Base-by-base conservation (phyloP, 371 early-diverging fungal genomes). In the Actinomucor elegans region DNA sequence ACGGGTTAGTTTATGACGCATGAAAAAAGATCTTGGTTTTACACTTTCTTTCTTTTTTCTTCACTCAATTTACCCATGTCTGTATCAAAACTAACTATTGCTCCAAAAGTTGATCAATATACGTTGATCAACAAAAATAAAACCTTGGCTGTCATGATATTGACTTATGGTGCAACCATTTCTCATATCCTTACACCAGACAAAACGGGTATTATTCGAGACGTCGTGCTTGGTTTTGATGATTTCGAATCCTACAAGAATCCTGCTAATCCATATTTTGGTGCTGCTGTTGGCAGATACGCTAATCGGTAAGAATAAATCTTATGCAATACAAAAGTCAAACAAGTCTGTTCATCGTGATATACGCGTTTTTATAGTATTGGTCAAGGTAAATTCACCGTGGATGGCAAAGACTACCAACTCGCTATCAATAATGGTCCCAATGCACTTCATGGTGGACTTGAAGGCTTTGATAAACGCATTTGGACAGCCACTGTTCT, bases 161-260 rank as follows among this genome's bases (percentile, higher is more conserved):
- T 79, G 34, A 75, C 71, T 41, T 69, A 73, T 55, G 78, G 78
- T 34, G 78, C 61, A 27, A 68, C 57, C 21, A 53, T 77, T 21
- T 63, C 75, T 8, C 72, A 77, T 56, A 66, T 72, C 34, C 57
- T 77, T 8, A 73, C 73, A 3, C 78, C 78, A 17, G 78, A 77
- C 52, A 72, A 70, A 45, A 57, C 57, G 0, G 78, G 78, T 12
- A 32, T 52, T 24, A 43, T 77, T 26, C 69, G 72, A 33, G 78
- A 77, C 45, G 69, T 77, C 34, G 66, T 47, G 4, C 67, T 77
- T 51, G 78, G 78, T 12, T 77, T 70, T 49, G 78, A 77, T 43
- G 55, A 70, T 34, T 70, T 56, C 52, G 73, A 77, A 32, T 49
- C 53, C 24, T 77, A 77, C 48, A 67, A 67, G 18, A 41, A 63